phyloP scores from a whole-genome alignment of 306 rosid species.

The Pterocarpus macrocarpus region DNA sequence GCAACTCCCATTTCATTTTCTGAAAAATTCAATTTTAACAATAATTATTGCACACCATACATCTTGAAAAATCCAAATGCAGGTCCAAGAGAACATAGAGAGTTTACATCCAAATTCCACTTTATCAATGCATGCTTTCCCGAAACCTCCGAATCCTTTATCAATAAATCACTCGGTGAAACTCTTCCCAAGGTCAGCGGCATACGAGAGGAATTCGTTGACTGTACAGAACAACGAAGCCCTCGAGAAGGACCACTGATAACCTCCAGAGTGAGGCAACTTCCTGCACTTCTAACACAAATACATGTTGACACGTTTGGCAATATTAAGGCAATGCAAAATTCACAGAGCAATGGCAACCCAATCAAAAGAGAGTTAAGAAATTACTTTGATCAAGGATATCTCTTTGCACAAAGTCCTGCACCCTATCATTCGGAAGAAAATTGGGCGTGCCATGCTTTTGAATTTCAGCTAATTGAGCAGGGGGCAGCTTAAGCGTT shows the following conservation, averaged over 20 bases:
- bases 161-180: conserved; percentile 77
- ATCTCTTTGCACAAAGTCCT: conserved; percentile 51
- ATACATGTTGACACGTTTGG: conserved; percentile 68
- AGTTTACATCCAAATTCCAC: conserved; percentile 86
- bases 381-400: conserved; percentile 80
- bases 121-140: conserved; percentile 92
- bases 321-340: conserved; percentile 44
- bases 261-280: conserved; percentile 91
- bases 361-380: conserved; percentile 45
- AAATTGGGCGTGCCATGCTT: conserved; percentile 48
- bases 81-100: conserved; percentile 38
- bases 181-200: conserved; percentile 89
- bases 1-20: conserved; percentile 95
- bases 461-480: conserved; percentile 58
- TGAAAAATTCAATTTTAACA: conserved; percentile 55
- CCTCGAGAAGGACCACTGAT: conserved; percentile 90
- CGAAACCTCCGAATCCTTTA: conserved; percentile 90
- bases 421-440: conserved; percentile 54
- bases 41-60: conserved; percentile 43
- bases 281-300: conserved; percentile 93
- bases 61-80: conserved; percentile 35
- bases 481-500: conserved; percentile 63
- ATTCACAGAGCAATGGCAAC: conserved; percentile 34
- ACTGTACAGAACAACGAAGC: conserved; percentile 60
- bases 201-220: conserved; percentile 64